A percentile compares a stretch with the other conserved stretches of the same genome.
Conservation (phyloP, 306 rosid species). For the Abrus precatorius region DNA sequence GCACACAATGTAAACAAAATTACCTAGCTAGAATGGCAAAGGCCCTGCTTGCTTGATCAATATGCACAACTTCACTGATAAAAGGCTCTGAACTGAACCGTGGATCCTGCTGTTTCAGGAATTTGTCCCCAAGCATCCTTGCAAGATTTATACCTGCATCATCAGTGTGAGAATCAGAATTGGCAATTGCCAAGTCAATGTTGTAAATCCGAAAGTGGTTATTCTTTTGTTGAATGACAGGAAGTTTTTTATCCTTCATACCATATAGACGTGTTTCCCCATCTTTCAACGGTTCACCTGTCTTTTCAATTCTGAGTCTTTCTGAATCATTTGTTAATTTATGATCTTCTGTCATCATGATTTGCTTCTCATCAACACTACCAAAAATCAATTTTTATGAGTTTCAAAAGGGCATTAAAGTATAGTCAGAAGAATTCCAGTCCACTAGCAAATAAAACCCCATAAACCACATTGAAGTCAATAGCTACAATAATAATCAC, state of each 20-base stretch:
- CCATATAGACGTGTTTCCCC: constrained; percentile 95
- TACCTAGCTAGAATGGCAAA: constrained; percentile 94
- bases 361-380: constrained; percentile 80
- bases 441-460: constrained; percentile 21
- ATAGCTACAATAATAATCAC: neutral
- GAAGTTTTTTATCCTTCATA: constrained; percentile 45
- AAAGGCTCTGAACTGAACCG: constrained; percentile 95
- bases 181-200: constrained; percentile 44
- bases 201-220: constrained; percentile 18
- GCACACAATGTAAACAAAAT: constrained; percentile 42
- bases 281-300: constrained; percentile 85
- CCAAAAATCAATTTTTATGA: constrained; percentile 44
- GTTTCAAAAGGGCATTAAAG: constrained; percentile 19
- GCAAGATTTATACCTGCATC: constrained; percentile 91
- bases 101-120: constrained; percentile 91
- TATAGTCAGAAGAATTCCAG: constrained; percentile 21
- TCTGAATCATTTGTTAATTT: constrained; percentile 74
- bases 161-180: constrained; percentile 38
- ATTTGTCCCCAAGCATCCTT: constrained; percentile 98
- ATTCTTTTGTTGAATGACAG: neutral
- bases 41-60: constrained; percentile 66
- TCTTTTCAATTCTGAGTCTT: constrained; percentile 76
- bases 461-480: neutral
- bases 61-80: constrained; percentile 76
- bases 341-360: constrained; percentile 94